A percentile compares a stretch with the other conserved stretches of the same genome.
phyloP scores from a whole-genome alignment of 1,284 basidiomycete species.

The Tilletiopsis washingtonensis region DNA sequence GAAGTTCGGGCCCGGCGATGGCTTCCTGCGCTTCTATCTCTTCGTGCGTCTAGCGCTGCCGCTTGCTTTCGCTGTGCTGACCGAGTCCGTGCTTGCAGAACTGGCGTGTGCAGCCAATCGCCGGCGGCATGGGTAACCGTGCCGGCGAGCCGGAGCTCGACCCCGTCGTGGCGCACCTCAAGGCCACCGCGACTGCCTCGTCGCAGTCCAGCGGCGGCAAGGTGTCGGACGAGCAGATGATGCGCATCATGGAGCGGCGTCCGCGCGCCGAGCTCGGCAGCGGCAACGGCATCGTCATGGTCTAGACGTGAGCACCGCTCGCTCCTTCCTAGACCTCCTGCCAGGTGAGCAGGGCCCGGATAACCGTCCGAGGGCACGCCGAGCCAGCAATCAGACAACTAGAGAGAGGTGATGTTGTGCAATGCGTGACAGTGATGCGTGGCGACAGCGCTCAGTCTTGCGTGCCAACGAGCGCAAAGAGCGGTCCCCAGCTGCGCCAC shows the following conservation, averaged over 20 bases:
- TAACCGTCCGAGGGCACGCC: too few species aligned
- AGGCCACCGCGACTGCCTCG: not conserved
- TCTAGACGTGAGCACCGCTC: conserved; percentile 11
- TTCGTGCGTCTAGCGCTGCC: not conserved
- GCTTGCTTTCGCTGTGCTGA: not conserved
- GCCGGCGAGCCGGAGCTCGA: conserved; percentile 39
- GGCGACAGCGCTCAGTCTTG: not conserved
- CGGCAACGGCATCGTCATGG: conserved; percentile 44
- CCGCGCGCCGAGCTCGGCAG: conserved; percentile 24
- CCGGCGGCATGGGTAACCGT: conserved; percentile 39
- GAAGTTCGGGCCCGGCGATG: conserved; percentile 84
- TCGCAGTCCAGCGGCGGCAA: not conserved
- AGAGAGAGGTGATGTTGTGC: too few species aligned
- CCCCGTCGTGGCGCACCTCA: conserved; percentile 21
- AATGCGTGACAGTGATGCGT: not conserved
- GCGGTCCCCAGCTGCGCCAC: conserved; percentile 70
- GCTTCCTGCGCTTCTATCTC: conserved; percentile 63
- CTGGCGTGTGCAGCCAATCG: conserved; percentile 36
- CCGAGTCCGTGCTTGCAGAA: conserved; percentile 13
- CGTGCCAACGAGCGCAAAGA: conserved; percentile 1
- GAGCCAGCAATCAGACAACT: too few species aligned
- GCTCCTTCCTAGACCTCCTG: too few species aligned
- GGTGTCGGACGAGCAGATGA: conserved; percentile 13
- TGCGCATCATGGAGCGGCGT: conserved; percentile 6
- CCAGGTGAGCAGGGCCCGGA: not conserved